phyloP scores from a whole-genome alignment of 2,329 filamentous ascomycete species.

The Aspergillus aculeatinus region DNA sequence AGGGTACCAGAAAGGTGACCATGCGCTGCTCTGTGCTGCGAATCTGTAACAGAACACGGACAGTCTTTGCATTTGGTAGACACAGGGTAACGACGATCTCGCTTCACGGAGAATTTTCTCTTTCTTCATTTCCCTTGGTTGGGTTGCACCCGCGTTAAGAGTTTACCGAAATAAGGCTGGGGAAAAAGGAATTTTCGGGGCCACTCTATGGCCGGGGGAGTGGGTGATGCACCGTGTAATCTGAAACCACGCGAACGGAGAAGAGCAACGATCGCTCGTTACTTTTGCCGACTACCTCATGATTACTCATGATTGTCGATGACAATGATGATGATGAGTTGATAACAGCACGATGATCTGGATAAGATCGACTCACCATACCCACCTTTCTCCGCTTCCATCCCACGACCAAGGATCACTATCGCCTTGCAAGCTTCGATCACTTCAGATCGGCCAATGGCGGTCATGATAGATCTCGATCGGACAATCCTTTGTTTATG shows the following conservation, averaged over 20 bases:
- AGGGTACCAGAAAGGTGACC: background rate
- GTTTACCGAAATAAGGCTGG: background rate
- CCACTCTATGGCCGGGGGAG: background rate
- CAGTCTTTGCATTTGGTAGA: background rate
- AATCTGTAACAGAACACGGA: slow-evolving; percentile 1
- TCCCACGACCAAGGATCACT: background rate
- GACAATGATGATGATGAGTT: background rate
- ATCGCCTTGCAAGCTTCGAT: background rate
- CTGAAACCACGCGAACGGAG: background rate
- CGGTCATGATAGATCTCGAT: background rate
- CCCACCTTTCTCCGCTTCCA: slow-evolving; percentile 9
- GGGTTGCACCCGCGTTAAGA: background rate
- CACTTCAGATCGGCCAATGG: slow-evolving; percentile 15
- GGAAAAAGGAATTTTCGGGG: background rate
- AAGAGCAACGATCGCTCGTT: background rate
- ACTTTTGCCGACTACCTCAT: slow-evolving; percentile 10
- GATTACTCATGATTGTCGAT: slow-evolving; percentile 3
- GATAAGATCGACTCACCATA: slow-evolving; percentile 12
- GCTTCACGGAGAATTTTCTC: background rate
- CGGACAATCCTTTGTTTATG: background rate
- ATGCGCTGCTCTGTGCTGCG: slow-evolving; percentile 9
- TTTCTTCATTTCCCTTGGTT: background rate
- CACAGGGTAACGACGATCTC: background rate
- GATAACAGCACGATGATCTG: slow-evolving; percentile 11
- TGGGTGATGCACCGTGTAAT: background rate